phyloP scores from a whole-genome alignment of 177 flowering plant species.

The Vitis hybrid region DNA sequence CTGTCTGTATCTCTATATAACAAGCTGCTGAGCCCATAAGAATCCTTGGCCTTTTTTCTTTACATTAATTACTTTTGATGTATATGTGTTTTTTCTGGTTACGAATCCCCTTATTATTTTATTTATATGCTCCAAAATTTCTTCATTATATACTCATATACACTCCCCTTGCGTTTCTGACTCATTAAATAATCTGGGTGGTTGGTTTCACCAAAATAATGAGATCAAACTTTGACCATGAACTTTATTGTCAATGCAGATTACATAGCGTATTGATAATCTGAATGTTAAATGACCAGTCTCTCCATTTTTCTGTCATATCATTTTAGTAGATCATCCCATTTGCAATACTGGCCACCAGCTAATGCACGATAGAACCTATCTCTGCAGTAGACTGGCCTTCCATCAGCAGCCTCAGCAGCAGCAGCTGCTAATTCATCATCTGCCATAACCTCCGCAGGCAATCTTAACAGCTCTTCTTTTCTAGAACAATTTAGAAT shows the following conservation, averaged over 20 bases:
- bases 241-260: not conserved
- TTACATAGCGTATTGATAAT: not conserved
- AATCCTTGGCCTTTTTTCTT: not conserved
- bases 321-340: conserved; percentile 83
- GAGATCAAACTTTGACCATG: not conserved
- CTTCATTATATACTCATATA: not conserved
- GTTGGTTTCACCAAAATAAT: not conserved
- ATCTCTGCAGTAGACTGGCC: conserved; percentile 97
- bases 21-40: not conserved
- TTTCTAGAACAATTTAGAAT: conserved; percentile 37
- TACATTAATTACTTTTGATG: not conserved
- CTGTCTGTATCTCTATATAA: not conserved
- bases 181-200: not conserved
- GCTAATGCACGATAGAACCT: conserved; percentile 91
- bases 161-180: not conserved
- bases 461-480: conserved; percentile 74
- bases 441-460: conserved; percentile 72
- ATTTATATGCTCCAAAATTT: not conserved
- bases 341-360: conserved; percentile 97
- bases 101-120: not conserved
- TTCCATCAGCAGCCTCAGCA: conserved; percentile 94
- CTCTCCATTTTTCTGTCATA: not conserved
- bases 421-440: conserved; percentile 95
- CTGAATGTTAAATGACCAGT: not conserved
- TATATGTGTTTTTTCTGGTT: not conserved